Evolutionary conservation across 495 filamentous ascomycete genomes (phyloP), one percentile per base, ranked within the genome.

Genomic region (Hypoxylon perforatum): DNA sequence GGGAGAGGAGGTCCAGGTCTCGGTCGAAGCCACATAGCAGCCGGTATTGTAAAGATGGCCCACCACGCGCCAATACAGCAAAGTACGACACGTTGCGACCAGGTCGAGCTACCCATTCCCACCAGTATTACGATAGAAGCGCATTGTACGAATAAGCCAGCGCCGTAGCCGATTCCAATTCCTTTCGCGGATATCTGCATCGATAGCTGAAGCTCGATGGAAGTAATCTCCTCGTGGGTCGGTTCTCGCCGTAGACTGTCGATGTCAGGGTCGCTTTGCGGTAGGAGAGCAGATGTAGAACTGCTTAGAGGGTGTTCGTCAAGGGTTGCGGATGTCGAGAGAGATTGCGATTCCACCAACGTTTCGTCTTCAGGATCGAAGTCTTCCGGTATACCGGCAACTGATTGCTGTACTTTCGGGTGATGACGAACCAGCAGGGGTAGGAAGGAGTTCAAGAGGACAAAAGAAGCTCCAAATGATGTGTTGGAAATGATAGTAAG

Each of bases 21-120:
- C 14, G 94, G 87, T 19, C 93, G 87, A n/a, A 99, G 84, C 92
- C 92, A 97, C 61, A 96, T 75, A 19, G 90, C 90, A 7, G 93
- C 91, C 3, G 95, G 95, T 53, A 97, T 87, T 10, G 93, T 94
- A 70, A 99, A 98, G 35, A 87, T 52, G 52, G 95, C 88, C 95
- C 95, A 98, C 95, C 95, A 99, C n/a, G 88, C 75, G 12, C 95
- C 95, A 50, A 97, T 88, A 38, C 92, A 72, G 71, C 96, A 94
- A 9, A 99, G 83, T 3, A 94, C 92, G 28, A 97, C 79, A 35
- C 94, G 89, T 50, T 95, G 84, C 3, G 89, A 90, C 77, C 91
- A 89, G 0, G 89, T 91, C 9, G 90, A 90, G 54, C 90, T 91
- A n/a, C 85, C 82, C 64, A 89, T 90, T 23, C 77, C 66, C 14